These are phyloP conservation scores for Taphrina pruni DNA, from an alignment of 1,139 yeast genomes.

Conservation along the genomic window DNA sequence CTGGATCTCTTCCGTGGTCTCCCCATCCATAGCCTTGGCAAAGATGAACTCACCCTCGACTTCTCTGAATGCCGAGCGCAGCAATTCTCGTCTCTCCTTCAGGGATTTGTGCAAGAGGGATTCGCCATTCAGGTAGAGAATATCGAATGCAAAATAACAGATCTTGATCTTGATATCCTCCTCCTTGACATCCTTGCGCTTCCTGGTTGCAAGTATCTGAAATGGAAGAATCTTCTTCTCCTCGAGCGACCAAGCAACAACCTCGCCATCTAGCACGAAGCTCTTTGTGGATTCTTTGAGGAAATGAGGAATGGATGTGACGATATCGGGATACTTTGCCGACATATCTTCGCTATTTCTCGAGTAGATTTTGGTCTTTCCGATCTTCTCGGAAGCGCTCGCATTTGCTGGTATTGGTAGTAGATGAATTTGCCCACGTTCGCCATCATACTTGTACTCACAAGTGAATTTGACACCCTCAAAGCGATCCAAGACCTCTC, in stretches of 20 bases:
- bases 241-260: slow-evolving; percentile 95
- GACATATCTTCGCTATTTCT: slow-evolving; percentile 98
- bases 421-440: slow-evolving; percentile 91
- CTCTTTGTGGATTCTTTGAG: slow-evolving; percentile 55
- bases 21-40: slow-evolving; percentile 76
- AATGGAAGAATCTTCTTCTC: slow-evolving; percentile 82
- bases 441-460: slow-evolving; percentile 97
- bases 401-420: slow-evolving; percentile 54
- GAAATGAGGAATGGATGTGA: slow-evolving; percentile 69
- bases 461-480: slow-evolving; percentile 75
- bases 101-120: slow-evolving; percentile 71
- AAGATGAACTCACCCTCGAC: slow-evolving; percentile 80
- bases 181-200: slow-evolving; percentile 87
- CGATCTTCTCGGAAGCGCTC: slow-evolving; percentile 50
- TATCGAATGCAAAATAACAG: slow-evolving; percentile 89
- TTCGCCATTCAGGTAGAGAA: slow-evolving; percentile 72
- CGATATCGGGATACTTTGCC: slow-evolving; percentile 88
- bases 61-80: slow-evolving; percentile 63
- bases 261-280: slow-evolving; percentile 91
- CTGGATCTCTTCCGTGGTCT: slow-evolving; percentile 74
- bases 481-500: slow-evolving; percentile 87
- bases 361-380: slow-evolving; percentile 76
- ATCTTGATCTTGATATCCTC: slow-evolving; percentile 88
- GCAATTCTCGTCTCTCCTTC: slow-evolving; percentile 67
- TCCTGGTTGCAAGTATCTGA: slow-evolving; percentile 89